Evolutionary conservation across 2,329 filamentous ascomycete genomes (phyloP).

Genomic region (Aspergillus luchuensis): DNA sequence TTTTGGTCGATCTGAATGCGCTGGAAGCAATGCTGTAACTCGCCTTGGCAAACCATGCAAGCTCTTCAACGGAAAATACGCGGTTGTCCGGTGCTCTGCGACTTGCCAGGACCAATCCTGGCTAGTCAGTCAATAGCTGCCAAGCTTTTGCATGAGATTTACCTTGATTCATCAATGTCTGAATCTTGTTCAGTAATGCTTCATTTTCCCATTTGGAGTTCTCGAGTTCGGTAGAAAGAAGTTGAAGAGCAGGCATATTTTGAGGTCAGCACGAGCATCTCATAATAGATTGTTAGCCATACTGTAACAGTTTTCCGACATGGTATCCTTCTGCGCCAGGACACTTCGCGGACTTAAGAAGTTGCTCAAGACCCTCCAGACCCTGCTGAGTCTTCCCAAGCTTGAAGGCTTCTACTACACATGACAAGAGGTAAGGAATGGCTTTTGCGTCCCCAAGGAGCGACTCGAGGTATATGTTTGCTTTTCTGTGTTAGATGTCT

Average conservation of each 20-base stretch:
- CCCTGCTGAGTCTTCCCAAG: conserved; percentile 63
- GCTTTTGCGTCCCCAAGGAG: conserved; percentile 60
- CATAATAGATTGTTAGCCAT: conserved; percentile 31
- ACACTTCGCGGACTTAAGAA: conserved; percentile 60
- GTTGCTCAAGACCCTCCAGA: conserved; percentile 59
- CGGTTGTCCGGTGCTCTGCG: conserved; percentile 46
- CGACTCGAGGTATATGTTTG: conserved; percentile 59
- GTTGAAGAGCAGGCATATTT: conserved; percentile 46
- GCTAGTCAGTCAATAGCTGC: neutral
- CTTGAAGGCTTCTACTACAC: conserved; percentile 73
- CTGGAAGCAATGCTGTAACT: conserved; percentile 76
- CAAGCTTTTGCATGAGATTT: conserved; percentile 10
- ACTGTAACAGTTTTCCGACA: conserved; percentile 66
- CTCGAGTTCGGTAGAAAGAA: conserved; percentile 49
- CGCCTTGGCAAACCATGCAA: conserved; percentile 83
- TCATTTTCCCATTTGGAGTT: conserved; percentile 26
- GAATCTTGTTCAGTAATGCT: conserved; percentile 52
- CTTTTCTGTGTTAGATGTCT: conserved; percentile 37
- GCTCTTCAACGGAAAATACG: conserved; percentile 64
- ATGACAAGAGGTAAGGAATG: conserved; percentile 72
- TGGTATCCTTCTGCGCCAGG: conserved; percentile 54
- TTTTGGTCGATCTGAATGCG: conserved; percentile 60
- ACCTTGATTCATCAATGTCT: conserved; percentile 57
- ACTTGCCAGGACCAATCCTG: conserved; percentile 37
- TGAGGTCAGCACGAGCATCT: conserved; percentile 14